Conservation (phyloP, 768 basidiomycete species). For the Nevesoporus exiguus region DNA sequence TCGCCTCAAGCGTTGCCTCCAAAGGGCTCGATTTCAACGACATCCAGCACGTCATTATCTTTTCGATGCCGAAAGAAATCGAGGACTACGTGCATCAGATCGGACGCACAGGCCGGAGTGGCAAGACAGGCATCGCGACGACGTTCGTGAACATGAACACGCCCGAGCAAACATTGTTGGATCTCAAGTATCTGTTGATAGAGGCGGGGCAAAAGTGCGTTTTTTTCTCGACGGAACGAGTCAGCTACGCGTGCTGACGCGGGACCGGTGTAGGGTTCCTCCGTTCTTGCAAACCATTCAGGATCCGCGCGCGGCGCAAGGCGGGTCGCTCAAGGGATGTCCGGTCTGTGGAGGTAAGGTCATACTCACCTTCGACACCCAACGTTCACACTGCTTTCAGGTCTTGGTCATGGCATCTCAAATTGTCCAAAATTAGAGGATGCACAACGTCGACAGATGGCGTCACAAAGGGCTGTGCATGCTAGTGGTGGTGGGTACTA, state of each 20-base stretch:
- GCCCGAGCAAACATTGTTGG: constrained; percentile 90
- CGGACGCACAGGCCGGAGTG: constrained; percentile 94
- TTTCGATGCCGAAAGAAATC: constrained; percentile 99
- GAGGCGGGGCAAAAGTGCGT: constrained; percentile 96
- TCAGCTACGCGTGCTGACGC: background rate
- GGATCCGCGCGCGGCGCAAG: constrained; percentile 81
- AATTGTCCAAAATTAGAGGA: constrained; percentile 98
- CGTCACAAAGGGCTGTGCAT: constrained; percentile 71
- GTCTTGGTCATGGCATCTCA: constrained; percentile 89
- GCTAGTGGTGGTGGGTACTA: constrained; percentile 51
- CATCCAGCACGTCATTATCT: constrained; percentile 98
- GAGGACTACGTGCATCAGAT: constrained; percentile 99
- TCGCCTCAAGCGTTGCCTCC: constrained; percentile 95
- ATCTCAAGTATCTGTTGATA: constrained; percentile 94
- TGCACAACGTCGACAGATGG: constrained; percentile 84
- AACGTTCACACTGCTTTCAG: constrained; percentile 33
- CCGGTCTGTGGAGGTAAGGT: constrained; percentile 88
- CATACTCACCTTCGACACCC: background rate
- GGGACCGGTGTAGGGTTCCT: constrained; percentile 61
- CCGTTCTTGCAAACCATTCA: constrained; percentile 89
- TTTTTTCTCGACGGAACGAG: background rate
- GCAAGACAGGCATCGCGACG: constrained; percentile 98
- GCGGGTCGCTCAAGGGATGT: constrained; percentile 80
- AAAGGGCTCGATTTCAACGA: constrained; percentile 99
- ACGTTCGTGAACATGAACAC: constrained; percentile 99